Percentiles rank a stretch among this genome's conserved stretches.
phyloP scores from a whole-genome alignment of 73 alveolate species.

The Paramecium octaurelia region DNA sequence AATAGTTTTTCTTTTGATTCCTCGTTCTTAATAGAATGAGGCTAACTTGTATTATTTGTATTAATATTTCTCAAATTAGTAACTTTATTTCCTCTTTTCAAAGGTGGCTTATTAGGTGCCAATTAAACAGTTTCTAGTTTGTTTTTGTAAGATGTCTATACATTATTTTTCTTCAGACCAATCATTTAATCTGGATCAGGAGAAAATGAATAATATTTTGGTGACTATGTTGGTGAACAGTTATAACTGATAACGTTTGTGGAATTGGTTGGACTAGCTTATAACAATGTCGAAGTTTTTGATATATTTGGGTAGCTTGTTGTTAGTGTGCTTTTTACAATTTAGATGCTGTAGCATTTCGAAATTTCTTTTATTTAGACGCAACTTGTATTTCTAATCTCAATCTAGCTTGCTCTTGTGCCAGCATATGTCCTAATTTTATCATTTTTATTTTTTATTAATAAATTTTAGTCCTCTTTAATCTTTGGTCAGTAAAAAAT shows the following conservation, averaged over 20 bases:
- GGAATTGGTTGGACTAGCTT: not conserved
- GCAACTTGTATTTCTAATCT: not conserved
- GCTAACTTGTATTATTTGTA: not conserved
- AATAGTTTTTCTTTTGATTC: not conserved
- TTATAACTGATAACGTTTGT: not conserved
- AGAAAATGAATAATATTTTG: not conserved
- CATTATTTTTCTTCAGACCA: not conserved
- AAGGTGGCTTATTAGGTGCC: not conserved
- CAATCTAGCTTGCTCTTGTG: not conserved
- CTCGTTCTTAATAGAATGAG: not conserved
- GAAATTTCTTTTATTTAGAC: not conserved
- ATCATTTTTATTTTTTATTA: not conserved
- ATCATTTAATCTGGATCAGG: not conserved
- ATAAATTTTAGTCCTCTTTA: not conserved
- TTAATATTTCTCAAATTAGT: not conserved
- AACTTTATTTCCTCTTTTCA: constrained; percentile 1
- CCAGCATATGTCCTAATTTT: not conserved
- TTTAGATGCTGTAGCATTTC: not conserved
- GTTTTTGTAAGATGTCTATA: not conserved
- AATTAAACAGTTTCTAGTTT: not conserved
- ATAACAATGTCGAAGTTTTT: not conserved
- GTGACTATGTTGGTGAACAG: not conserved
- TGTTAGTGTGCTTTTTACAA: not conserved
- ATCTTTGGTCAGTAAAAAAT: not conserved
- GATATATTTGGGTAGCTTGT: not conserved